These are phyloP conservation scores for Apiospora rasikravindrae DNA, from an alignment of 2,329 filamentous ascomycete genomes.

Conservation along the genomic window DNA sequence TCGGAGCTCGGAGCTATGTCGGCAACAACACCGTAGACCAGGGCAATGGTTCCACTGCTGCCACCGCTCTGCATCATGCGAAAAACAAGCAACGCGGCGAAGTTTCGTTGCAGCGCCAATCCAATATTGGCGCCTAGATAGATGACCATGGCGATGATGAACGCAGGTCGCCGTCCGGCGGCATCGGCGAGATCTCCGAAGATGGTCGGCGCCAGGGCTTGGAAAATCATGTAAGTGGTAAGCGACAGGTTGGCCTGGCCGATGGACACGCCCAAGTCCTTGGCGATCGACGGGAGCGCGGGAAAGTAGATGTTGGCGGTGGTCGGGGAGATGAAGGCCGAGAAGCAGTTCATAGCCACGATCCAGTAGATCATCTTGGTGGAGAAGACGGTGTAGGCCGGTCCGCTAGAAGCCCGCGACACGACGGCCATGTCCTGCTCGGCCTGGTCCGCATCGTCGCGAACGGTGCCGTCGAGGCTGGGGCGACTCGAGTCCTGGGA, in stretches of 20 bases:
- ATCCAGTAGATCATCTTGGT: slow-evolving; percentile 55
- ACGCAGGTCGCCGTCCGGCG: slow-evolving; percentile 65
- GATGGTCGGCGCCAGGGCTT: slow-evolving; percentile 65
- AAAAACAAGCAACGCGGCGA: slow-evolving; percentile 62
- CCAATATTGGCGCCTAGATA: slow-evolving; percentile 65
- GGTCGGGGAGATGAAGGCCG: slow-evolving; percentile 62
- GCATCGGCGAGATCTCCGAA: slow-evolving; percentile 67
- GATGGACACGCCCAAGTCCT: slow-evolving; percentile 44
- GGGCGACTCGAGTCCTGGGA: not conserved
- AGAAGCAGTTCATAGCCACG: slow-evolving; percentile 55
- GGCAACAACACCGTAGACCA: slow-evolving; percentile 73
- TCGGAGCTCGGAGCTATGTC: slow-evolving; percentile 73
- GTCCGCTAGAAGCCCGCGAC: slow-evolving; percentile 43
- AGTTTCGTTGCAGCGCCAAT: slow-evolving; percentile 62
- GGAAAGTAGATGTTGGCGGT: slow-evolving; percentile 64
- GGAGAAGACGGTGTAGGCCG: slow-evolving; percentile 48
- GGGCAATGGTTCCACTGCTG: slow-evolving; percentile 71
- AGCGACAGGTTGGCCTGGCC: slow-evolving; percentile 54
- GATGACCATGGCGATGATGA: slow-evolving; percentile 61
- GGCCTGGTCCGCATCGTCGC: slow-evolving; percentile 23
- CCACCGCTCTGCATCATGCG: slow-evolving; percentile 68
- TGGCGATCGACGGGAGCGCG: slow-evolving; percentile 45
- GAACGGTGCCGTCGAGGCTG: not conserved
- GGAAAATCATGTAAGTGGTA: slow-evolving; percentile 68
- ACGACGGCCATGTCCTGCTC: slow-evolving; percentile 40